Evolutionary conservation across 192 early-diverging fungal genomes (phyloP).

Genomic region (Backusella australiensis): DNA sequence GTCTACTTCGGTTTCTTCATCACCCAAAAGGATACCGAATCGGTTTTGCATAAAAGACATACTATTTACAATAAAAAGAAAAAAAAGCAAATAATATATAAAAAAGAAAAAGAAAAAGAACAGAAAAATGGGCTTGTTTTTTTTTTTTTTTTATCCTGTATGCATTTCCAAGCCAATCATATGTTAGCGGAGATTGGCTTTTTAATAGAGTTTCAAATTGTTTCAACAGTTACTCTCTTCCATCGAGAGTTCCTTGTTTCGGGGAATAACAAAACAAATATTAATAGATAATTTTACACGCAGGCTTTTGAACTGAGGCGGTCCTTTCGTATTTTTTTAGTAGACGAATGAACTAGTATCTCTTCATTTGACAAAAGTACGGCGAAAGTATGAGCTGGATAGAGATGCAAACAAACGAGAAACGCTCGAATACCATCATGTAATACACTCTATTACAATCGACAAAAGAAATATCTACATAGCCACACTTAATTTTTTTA

Average conservation of each 20-base stretch:
- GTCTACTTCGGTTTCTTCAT: constrained; percentile 11
- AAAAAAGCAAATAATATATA: neutral
- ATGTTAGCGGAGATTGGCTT: neutral
- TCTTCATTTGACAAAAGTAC: neutral
- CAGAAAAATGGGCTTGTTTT: neutral
- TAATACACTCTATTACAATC: neutral
- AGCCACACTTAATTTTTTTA: neutral
- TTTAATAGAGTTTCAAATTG: neutral
- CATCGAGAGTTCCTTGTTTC: neutral
- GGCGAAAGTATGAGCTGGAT: neutral
- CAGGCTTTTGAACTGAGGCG: neutral
- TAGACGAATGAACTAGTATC: neutral
- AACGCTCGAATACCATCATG: neutral
- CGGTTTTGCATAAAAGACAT: constrained; percentile 11
- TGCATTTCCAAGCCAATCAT: neutral
- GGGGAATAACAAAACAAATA: neutral
- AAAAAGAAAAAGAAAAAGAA: neutral
- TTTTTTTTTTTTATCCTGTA: neutral
- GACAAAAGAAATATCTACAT: neutral
- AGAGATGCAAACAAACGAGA: neutral
- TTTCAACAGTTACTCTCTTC: neutral
- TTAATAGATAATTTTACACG: neutral
- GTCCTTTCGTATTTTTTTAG: neutral
- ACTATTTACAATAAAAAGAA: neutral
- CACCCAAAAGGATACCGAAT: constrained; percentile 4